Conservation (phyloP, 75 land plant genomes). For the Picea glauca region DNA sequence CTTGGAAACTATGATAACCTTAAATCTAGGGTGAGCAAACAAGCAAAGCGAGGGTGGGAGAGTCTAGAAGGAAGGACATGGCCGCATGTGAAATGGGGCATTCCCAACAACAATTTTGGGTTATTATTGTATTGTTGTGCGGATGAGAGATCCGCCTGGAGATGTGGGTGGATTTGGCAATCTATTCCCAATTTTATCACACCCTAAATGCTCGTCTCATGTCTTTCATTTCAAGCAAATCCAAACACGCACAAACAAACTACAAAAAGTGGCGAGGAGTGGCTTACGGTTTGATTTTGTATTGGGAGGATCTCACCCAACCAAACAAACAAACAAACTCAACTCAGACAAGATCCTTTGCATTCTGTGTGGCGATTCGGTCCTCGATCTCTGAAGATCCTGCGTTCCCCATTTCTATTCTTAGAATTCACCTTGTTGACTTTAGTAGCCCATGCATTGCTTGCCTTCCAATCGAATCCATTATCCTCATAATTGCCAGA, state of each 20-base stretch:
- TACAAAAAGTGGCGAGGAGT: too few species aligned
- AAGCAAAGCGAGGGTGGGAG: too few species aligned
- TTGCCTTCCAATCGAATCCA: not conserved
- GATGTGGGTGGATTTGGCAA: too few species aligned
- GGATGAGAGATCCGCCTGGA: too few species aligned
- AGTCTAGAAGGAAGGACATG: too few species aligned
- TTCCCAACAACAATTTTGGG: too few species aligned
- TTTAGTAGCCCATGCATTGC: not conserved
- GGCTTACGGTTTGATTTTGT: not conserved
- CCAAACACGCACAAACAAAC: not conserved
- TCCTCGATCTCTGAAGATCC: slow-evolving; percentile 6
- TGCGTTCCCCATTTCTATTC: not conserved
- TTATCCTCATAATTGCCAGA: not conserved
- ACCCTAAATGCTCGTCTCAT: slow-evolving; percentile 10
- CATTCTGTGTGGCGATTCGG: slow-evolving; percentile 4
- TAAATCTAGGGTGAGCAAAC: too few species aligned
- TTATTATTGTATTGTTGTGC: too few species aligned
- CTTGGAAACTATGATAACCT: too few species aligned
- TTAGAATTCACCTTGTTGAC: slow-evolving; percentile 3
- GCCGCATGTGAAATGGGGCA: too few species aligned
- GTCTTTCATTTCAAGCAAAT: not conserved
- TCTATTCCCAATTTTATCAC: too few species aligned
- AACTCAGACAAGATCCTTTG: slow-evolving; percentile 14
- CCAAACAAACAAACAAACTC: not conserved
- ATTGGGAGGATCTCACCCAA: not conserved